Evolutionary conservation across 345 rosid genomes (phyloP).

Genomic region (Populus davidiana): DNA sequence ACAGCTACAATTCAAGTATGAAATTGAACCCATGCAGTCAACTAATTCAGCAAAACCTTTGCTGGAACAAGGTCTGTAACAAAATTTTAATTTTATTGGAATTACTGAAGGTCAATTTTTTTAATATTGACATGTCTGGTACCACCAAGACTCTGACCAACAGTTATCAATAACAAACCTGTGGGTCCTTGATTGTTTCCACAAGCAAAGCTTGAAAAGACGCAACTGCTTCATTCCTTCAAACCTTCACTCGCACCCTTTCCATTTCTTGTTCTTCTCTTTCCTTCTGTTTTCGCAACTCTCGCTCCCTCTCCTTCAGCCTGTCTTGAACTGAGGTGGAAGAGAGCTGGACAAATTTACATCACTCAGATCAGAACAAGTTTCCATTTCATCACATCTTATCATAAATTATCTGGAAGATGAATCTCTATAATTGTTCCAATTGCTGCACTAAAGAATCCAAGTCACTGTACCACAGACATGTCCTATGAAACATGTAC

Average conservation of each 20-base stretch:
- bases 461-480: too few relatives aligned
- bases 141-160: not conserved
- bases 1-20: not conserved
- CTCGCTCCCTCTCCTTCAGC: slow-evolving; percentile 86
- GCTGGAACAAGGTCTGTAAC: not conserved
- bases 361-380: not conserved
- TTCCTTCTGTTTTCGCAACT: slow-evolving; percentile 84
- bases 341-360: slow-evolving; percentile 6
- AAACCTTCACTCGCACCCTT: slow-evolving; percentile 78
- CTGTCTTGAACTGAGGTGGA: slow-evolving; percentile 47
- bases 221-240: slow-evolving; percentile 82
- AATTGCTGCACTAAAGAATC: not conserved
- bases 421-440: not conserved
- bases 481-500: not conserved
- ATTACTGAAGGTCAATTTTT: not conserved
- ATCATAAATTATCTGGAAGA: not conserved
- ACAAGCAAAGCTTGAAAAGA: slow-evolving; percentile 95
- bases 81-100: not conserved
- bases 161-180: slow-evolving; percentile 43
- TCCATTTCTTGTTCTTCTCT: slow-evolving; percentile 96
- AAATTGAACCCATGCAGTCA: not conserved
- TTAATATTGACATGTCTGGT: not conserved
- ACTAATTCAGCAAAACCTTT: not conserved
- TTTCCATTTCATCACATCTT: not conserved
- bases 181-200: slow-evolving; percentile 88